Evolutionary conservation across 73 alveolate genomes (phyloP), one percentile per base, ranked within the genome.

Genomic region (Paramecium sonneborni): DNA sequence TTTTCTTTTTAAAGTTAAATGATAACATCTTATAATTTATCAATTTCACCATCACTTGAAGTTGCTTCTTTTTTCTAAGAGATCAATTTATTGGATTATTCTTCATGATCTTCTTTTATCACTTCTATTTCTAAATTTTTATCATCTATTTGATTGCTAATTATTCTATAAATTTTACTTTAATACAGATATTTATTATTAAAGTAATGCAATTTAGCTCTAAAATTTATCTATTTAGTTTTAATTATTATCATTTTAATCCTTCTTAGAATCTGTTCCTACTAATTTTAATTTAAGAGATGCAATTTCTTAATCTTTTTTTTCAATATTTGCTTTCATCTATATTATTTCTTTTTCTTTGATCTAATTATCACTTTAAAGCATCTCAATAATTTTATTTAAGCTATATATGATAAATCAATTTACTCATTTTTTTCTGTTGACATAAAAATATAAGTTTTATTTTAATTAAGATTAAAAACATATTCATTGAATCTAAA

Each of bases 391-490:
- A 28, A 52, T 52, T 52, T 52, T 30, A n/a, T 52, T 52, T 52
- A 52, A 52, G 18, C 68, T 52, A 52, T 0, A 21, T 15, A 52
- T 52, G 0, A 15, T 52, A 18, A n/a, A 18, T 52, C 18, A 0
- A n/a, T 52, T 62, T 62, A 62, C 84, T 62, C 84, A 26, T 62
- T 32, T 5, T 23, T 26, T 62, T 62, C 84, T 62, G 84, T 62
- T 62, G 39, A 32, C 84, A 62, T 62, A 12, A 62, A 62, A 30
- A 62, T 26, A 62, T 52, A 52, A 52, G 34, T 52, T 52, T 52
- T 52, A 52, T 52, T 52, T 48, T 52, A 52, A 52, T 52, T 52
- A 52, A 52, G 68, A 52, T 52, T 28, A 52, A n/a, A 52, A 52
- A 52, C 14, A 52, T 9, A 52, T 9, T 52, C 26, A 52, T 18